Evolutionary conservation across 2,329 filamentous ascomycete genomes (phyloP), one percentile per base, ranked within the genome.

Genomic region (Sporothrix phasma): DNA sequence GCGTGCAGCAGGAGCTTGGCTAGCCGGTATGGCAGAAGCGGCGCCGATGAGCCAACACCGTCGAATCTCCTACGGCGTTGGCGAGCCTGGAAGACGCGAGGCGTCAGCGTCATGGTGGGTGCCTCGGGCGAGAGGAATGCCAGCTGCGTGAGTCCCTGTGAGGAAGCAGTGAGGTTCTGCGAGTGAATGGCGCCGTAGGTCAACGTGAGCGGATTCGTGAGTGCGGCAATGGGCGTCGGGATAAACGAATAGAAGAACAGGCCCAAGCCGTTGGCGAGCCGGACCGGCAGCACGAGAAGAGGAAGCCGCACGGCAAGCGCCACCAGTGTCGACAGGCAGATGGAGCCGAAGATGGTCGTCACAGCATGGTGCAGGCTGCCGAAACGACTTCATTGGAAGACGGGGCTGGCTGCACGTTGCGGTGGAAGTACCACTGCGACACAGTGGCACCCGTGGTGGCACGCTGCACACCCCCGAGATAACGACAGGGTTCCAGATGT

Each of bases 401-500:
- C 2, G 92, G 87, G 8, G 88, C 81, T 5, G 93, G 91, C 11
- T 87, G 83, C 4, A 87, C 86, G 70, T 95, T 89, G 67, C 94
- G 90, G 75, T 97, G 93, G 75, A 97, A 99, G 76, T 99, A 99
- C 94, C 94, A 99, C 75, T 99, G 94, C 46, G 91, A 96, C 26
- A 97, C 93, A 0, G 93, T 96, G 11, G 94, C 94, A 26, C 92
- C 93, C 15, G 93, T 96, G 17, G 92, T 94, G 24, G 90, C 88
- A 65, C 94, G 87, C 74, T 99, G 93, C 24, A 97, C 84, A 19
- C 91, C 92, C 64, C 92, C 64, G 91, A 88, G 72, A 96, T 86
- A 64, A 97, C 85, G 2, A 89, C 89, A 47, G 97, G 80, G 0
- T 92, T 94, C 94, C 94, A 99, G 69, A 97, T 86, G 75, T 97